Evolutionary conservation across 768 basidiomycete species (phyloP), one percentile per base, ranked within the genome.

Genomic region (Cytidiella melzeri): DNA sequence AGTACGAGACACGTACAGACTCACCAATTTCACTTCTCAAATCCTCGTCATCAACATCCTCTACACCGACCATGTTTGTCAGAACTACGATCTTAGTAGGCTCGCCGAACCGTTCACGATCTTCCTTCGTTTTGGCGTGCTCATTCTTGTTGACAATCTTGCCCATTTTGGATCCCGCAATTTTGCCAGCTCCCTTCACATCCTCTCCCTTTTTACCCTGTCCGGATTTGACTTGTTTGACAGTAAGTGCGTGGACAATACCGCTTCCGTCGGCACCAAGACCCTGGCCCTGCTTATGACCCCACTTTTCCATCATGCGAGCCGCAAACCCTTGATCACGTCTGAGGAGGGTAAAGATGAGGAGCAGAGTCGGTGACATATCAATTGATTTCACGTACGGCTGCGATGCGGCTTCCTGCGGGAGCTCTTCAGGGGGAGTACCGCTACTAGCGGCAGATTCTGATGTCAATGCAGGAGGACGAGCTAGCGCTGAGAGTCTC

Each of bases 251-350:
- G 50, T 94, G 87, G 39, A 94, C 81, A 40, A 98, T 94, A 1
- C 93, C 93, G 2, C 77, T 75, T 6, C 83, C 88, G 51, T 88
- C 81, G 0, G 77, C 84, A 27, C 95, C 95, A 1, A 97, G 75
- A 9, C 94, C 94, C 67, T 92, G 84, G 1, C 95, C 95, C 63
- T 91, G 90, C 63, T 89, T 87, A 63, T 96, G 92, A 0, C 94
- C 94, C 89, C 88, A 94, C 69, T 93, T 96, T 2, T 88, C 89
- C 92, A 96, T 95, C 57, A 95, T 63, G 27, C 88, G 83, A 11
- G 84, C 83, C 26, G 91, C 91, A 57, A 94, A 92, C 11, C 77
- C 83, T 0, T 82, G 80, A 54, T 88, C 81, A 34, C 80, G 71
- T 47, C 76, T 75, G 48, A 21, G 26, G 26, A 9, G 10, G n/a